phyloP scores from a whole-genome alignment of 1,284 basidiomycete species.

The Sutorius eximius region DNA sequence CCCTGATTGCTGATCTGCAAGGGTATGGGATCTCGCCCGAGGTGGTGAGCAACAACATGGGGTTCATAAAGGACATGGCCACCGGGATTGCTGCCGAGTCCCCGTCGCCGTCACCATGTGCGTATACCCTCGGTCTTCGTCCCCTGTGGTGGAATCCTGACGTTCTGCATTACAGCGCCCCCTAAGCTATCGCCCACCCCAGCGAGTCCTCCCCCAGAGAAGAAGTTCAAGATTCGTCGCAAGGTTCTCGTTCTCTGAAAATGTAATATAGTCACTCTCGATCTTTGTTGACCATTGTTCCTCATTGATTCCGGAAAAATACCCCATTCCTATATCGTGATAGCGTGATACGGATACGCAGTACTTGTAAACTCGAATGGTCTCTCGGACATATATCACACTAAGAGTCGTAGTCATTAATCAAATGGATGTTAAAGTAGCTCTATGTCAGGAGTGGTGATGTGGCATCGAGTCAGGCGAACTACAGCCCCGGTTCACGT shows the following conservation, averaged over 20 bases:
- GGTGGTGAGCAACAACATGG: constrained; percentile 58
- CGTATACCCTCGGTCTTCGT: background rate
- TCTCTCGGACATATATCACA: constrained; percentile 11
- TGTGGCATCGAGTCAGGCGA: background rate
- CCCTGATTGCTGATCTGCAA: constrained; percentile 62
- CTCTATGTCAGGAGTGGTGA: constrained; percentile 10
- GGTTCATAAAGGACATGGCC: constrained; percentile 69
- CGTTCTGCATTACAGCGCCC: constrained; percentile 11
- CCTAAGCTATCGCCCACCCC: constrained; percentile 9
- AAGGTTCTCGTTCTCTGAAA: constrained; percentile 31
- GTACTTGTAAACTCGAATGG: constrained; percentile 22
- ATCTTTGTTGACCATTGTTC: constrained; percentile 4
- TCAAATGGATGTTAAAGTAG: constrained; percentile 5
- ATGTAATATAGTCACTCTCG: background rate
- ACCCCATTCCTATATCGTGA: constrained; percentile 13
- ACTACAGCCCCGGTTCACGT: background rate
- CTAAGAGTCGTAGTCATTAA: constrained; percentile 3
- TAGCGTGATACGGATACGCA: constrained; percentile 25
- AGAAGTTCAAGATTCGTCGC: constrained; percentile 35
- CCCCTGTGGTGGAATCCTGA: background rate
- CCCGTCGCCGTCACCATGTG: constrained; percentile 12
- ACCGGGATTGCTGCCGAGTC: constrained; percentile 30
- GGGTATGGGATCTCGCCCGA: constrained; percentile 56
- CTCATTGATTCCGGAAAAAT: constrained; percentile 11
- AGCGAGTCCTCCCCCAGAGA: constrained; percentile 21